Evolutionary conservation across 805 yeast species (phyloP), one percentile per base, ranked within the genome.

Genomic region (Tetrapisispora fleetii): DNA sequence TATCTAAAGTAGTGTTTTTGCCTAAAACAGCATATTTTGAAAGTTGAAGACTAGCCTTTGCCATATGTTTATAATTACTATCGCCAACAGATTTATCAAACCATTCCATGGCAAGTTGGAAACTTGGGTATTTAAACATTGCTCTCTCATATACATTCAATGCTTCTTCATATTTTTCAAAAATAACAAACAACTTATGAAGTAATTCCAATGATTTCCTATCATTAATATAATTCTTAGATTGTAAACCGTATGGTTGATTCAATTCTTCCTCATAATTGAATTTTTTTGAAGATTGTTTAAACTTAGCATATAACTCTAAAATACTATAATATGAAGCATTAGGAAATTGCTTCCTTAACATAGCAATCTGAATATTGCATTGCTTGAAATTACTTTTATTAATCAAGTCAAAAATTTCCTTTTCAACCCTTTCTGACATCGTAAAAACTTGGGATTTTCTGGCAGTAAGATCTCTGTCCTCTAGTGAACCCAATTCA

Each of bases 301-400:
- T 55, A 37, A 55, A 61, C 35, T 63, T 54, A 28, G 61, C 61
- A 53, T 65, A 63, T 39, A 63, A 50, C 45, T 64, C 61, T 35
- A 69, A 54, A 1, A 69, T 66, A 40, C 63, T 67, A 42, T 76
- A 78, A 53, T 76, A 79, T 6, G 79, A 71, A 30, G 77, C 70
- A 28, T 76, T 72, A 2, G 95, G 93, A 45, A 68, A 69, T 58
- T 77, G 76, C 42, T 70, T 68, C 48, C 78, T 63, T 56, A 79
- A 76, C 67, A 45, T 70, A 64, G 21, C 44, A 18, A 61, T 46
- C 44, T 14, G 81, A 62, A 42, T 76, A 68, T 18, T 70, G 67
- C 54, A 71, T 67, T 2, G 91, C 40, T 71, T 70, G 59, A 66
- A 81, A 8, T 79, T 74, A 2, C 83, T 81, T 21, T 68, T 69